Conservation (phyloP, 352 stramenopile species). For the Phytophthora kernoviae region DNA sequence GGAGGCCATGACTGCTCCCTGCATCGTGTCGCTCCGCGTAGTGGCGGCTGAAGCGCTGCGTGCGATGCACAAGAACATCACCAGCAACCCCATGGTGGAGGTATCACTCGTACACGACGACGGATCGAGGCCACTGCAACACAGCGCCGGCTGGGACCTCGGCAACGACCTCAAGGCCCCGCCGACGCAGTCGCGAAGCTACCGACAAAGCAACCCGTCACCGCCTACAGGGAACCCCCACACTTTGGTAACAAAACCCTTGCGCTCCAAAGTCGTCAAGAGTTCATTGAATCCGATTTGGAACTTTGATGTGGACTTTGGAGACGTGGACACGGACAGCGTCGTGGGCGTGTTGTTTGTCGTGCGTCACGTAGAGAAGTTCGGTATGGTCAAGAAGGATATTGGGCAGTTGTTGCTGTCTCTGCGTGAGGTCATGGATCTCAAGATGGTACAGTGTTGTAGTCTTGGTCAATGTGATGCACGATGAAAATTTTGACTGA, state of each 20-base stretch:
- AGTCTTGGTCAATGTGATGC: too few relatives aligned
- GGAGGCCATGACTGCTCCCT: slow-evolving; percentile 64
- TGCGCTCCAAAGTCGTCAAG: slow-evolving; percentile 66
- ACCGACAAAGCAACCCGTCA: slow-evolving; percentile 28
- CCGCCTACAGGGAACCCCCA: slow-evolving; percentile 26
- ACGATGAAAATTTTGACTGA: too few relatives aligned
- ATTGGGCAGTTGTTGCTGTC: slow-evolving; percentile 72
- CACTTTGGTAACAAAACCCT: slow-evolving; percentile 44
- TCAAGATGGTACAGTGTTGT: slow-evolving; percentile 84
- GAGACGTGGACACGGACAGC: slow-evolving; percentile 68
- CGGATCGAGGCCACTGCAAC: slow-evolving; percentile 31
- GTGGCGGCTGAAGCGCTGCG: slow-evolving; percentile 61
- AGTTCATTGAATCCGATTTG: slow-evolving; percentile 81
- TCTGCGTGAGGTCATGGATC: slow-evolving; percentile 70
- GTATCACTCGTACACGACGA: slow-evolving; percentile 71
- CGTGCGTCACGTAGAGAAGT: slow-evolving; percentile 72
- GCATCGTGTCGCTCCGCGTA: slow-evolving; percentile 62
- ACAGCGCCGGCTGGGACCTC: slow-evolving; percentile 46
- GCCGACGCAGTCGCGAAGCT: slow-evolving; percentile 11
- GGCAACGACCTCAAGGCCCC: slow-evolving; percentile 49
- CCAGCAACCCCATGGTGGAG: slow-evolving; percentile 73
- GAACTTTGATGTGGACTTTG: slow-evolving; percentile 85
- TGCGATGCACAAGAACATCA: slow-evolving; percentile 72
- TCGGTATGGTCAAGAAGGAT: slow-evolving; percentile 76
- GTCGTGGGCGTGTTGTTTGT: slow-evolving; percentile 73